Base-by-base conservation (phyloP, 2,329 filamentous ascomycete species). In the Diaporthe longicolla region DNA sequence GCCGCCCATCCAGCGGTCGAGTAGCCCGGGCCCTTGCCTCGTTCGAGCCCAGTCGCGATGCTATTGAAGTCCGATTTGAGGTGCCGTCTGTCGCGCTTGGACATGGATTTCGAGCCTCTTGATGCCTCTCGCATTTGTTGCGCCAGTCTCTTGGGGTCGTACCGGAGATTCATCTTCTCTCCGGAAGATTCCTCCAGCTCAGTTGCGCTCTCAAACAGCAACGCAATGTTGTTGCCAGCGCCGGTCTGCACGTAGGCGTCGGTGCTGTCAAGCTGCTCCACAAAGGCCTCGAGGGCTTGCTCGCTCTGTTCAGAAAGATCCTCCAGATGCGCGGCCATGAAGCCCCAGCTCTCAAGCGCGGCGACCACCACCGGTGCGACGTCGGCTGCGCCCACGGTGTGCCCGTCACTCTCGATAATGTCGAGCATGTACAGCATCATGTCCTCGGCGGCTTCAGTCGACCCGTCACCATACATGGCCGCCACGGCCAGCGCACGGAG, bases 241-340 rank as follows among this genome's bases (percentile, higher is more conserved):
- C 93, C 91, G 59, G 94, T 91, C 79, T 97, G 94, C 0, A 97
- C 93, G 11, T 89, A 86, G 0, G 91, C 85, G 74, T 95, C 92
- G 43, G 87, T 87, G 81, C 93, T 95, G 74, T 95, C 92, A 24
- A 98, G 92, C 82, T 97, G 95, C 63, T 97, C 95, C 55, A 94
- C 91, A 78, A 98, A 95, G 2, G 93, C 92, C 70, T 97, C 93
- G 78, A 97, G 89, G 21, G 94, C 93, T 37, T 90, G 84, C 76
- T 94, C 92, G 43, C 93, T 94, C 75, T 91, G 88, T 21, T 89
- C 88, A 77, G 94, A 91, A 57, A 95, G 87, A 78, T 96, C 93
- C 4, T 95, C 92, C 9, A 96, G 85, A 75, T 93, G 90, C 5
- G 93, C 95, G 7, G 93, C 93, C 7, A 97, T 88, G 76, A 96